Conservation (phyloP, 106 monocot genomes). For the Apostasia shenzhenica region DNA sequence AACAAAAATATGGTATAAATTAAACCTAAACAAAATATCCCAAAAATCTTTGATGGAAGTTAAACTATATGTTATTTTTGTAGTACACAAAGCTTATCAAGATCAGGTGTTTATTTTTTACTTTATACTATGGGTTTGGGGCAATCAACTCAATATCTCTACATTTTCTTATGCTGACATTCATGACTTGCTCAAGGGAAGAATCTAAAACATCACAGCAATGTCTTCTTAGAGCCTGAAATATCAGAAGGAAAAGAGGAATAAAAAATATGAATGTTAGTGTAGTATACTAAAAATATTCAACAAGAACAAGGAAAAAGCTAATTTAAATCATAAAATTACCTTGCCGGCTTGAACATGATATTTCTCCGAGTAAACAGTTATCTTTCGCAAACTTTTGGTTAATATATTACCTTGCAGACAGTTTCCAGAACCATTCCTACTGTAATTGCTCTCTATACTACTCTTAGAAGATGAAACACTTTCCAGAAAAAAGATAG, state of each 20-base stretch:
- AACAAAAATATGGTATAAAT: too few species aligned
- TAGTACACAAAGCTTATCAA: too few species aligned
- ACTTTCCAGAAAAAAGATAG: slow-evolving; percentile 53
- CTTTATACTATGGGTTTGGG: slow-evolving; percentile 22
- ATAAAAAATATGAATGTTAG: slow-evolving; percentile 9
- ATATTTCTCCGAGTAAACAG: slow-evolving; percentile 40
- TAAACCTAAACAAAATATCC: too few species aligned
- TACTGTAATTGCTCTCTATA: slow-evolving; percentile 44
- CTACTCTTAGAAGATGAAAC: slow-evolving; percentile 10
- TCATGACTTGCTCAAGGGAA: slow-evolving; percentile 33
- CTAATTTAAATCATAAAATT: not conserved
- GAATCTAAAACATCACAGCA: slow-evolving; percentile 71
- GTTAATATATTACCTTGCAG: slow-evolving; percentile 8
- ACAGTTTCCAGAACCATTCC: slow-evolving; percentile 31
- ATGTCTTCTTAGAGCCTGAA: slow-evolving; percentile 42
- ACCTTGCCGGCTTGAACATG: slow-evolving; percentile 35
- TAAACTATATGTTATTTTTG: too few species aligned
- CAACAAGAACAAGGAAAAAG: not conserved
- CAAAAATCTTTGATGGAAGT: too few species aligned
- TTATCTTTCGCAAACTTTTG: slow-evolving; percentile 30
- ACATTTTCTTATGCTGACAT: slow-evolving; percentile 64
- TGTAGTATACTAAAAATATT: not conserved
- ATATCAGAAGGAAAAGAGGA: slow-evolving; percentile 2
- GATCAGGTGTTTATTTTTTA: too few species aligned
- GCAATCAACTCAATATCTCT: slow-evolving; percentile 72